A percentile compares a stretch with the other conserved stretches of the same genome.
These are phyloP conservation scores for Blumeria graminis DNA, from an alignment of 2,329 filamentous ascomycete genomes.

Conservation along the genomic window DNA sequence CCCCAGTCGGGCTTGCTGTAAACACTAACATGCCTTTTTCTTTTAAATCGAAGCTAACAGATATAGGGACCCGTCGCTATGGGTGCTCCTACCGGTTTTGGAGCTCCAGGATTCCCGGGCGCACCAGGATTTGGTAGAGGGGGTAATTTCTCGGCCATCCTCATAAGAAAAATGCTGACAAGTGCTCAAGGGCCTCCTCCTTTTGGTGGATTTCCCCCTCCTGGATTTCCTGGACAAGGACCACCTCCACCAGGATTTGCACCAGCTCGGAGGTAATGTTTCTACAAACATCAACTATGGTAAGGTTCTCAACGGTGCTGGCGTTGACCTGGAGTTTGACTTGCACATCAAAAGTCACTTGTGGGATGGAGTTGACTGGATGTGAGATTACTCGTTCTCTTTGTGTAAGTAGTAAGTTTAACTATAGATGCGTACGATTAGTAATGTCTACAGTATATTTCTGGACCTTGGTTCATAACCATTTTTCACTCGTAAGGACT, in stretches of 20 bases:
- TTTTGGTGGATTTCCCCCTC: constrained; percentile 11
- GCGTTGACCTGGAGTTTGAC: too few relatives aligned
- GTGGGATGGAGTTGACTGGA: too few relatives aligned
- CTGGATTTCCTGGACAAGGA: constrained; percentile 22
- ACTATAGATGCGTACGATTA: too few relatives aligned
- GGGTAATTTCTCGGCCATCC: constrained; percentile 20
- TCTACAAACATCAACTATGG: background rate
- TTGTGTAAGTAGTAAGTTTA: too few relatives aligned
- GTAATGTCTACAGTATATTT: too few relatives aligned
- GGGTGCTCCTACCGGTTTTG: constrained; percentile 40
- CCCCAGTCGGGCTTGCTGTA: constrained; percentile 57
- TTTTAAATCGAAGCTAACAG: constrained; percentile 6
- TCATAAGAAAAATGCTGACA: background rate
- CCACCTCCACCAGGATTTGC: constrained; percentile 22
- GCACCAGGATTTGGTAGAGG: constrained; percentile 26
- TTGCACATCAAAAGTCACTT: too few relatives aligned
- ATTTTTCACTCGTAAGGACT: too few relatives aligned
- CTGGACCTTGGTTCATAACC: too few relatives aligned
- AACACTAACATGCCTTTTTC: background rate
- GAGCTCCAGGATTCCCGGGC: constrained; percentile 21
- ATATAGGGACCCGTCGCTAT: constrained; percentile 56
- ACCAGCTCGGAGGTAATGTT: constrained; percentile 22
- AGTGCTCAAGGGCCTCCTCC: background rate
- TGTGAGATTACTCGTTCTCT: too few relatives aligned
- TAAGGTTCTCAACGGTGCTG: too few relatives aligned